Evolutionary conservation across 164 flowering plant genomes (phyloP).

Genomic region (Pachysandra terminalis): DNA sequence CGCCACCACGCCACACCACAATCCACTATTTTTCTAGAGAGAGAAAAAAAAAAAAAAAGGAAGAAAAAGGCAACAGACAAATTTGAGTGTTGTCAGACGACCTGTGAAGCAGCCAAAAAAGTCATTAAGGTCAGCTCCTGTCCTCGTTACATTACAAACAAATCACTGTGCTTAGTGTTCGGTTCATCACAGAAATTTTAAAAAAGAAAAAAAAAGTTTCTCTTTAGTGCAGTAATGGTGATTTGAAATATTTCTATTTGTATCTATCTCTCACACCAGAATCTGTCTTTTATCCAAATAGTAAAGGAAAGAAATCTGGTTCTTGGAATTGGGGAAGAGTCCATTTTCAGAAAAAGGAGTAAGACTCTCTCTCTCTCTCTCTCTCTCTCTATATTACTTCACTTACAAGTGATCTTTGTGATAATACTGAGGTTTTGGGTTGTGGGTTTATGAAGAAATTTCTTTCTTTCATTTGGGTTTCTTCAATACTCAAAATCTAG

Average conservation of each 20-base stretch:
- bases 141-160: slow-evolving; percentile 10
- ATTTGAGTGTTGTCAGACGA: slow-evolving; percentile 25
- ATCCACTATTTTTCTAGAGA: not conserved
- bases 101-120: slow-evolving; percentile 17
- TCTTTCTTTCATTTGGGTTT: slow-evolving; percentile 5
- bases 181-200: not conserved
- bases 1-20: not conserved
- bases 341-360: slow-evolving; percentile 10
- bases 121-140: slow-evolving; percentile 29
- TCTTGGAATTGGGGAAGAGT: slow-evolving; percentile 13
- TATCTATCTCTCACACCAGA: slow-evolving; percentile 12
- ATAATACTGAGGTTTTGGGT: not conserved
- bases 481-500: slow-evolving; percentile 8
- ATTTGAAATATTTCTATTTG: slow-evolving; percentile 1
- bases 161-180: not conserved
- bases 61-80: slow-evolving; percentile 12
- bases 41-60: not conserved
- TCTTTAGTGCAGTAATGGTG: slow-evolving; percentile 11
- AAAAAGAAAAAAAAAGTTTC: slow-evolving; percentile 2
- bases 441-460: slow-evolving; percentile 16
- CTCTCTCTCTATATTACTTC: too few relatives aligned
- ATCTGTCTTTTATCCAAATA: slow-evolving; percentile 12
- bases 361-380: slow-evolving; percentile 16
- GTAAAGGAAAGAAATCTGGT: not conserved
- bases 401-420: slow-evolving; percentile 29